Evolutionary conservation across 805 yeast species (phyloP), one percentile per base, ranked within the genome.

Genomic region (Middelhovenomyces tepae): DNA sequence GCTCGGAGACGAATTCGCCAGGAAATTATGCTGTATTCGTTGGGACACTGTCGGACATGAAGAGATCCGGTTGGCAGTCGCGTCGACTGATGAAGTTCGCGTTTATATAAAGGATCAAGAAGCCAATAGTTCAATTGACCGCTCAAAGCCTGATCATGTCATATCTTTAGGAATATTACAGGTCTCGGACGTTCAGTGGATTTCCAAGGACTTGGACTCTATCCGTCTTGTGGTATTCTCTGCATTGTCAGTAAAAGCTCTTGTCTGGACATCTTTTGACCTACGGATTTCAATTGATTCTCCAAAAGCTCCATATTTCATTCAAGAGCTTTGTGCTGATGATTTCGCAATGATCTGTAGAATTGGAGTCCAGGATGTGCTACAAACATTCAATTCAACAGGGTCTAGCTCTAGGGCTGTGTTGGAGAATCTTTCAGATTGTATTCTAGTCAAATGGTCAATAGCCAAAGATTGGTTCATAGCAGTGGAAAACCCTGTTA

Each of bases 241-340:
- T 7, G 31, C 15, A n/a, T 8, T 15, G 8, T 30, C 28, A 4
- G 32, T 41, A 17, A 20, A 19, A 8, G 42, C 30, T 2, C 10
- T 32, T n/a, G 18, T 45, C 6, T 43, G 45, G 46, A 34, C 45
- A 9, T 36, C 46, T 9, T 43, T 43, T 31, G 47, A 46, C 5
- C 9, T 34, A 11, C 16, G 22, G n/a, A 7, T 25, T 14, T 13
- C 11, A 7, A 25, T 13, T 9, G 28, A 25, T 25, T 25, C 28
- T 10, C 11, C 7, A 25, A 25, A 8, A 16, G 9, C 15, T 9
- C 9, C 28, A 13, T 8, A 13, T 7, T 9, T 25, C 28, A 25
- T 10, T n/a, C 11, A 16, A 25, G 28, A 25, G 9, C 22, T 25
- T 5, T 23, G 19, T 3, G 27, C 16, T 16, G 11, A 14, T n/a